Conservation (phyloP, 495 filamentous ascomycete genomes). For the Astrocystis sublimbata region DNA sequence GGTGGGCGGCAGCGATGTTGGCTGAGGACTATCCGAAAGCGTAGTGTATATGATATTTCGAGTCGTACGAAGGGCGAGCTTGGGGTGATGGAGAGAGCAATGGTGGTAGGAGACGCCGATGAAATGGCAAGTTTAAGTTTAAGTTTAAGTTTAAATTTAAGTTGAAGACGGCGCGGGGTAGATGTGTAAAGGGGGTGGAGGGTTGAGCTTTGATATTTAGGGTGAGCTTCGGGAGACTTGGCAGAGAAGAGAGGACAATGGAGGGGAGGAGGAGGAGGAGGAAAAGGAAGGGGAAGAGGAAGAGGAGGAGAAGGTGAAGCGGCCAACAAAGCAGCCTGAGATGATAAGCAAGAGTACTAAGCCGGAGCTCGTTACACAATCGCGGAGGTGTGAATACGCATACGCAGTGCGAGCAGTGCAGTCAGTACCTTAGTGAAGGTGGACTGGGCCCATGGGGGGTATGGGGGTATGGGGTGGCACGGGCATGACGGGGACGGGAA, state of each 20-base stretch:
- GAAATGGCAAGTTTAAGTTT: not conserved
- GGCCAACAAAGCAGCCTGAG: constrained; percentile 15
- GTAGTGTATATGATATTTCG: constrained; percentile 15
- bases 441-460: not conserved
- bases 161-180: constrained; percentile 10
- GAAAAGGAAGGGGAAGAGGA: constrained; percentile 10
- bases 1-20: constrained; percentile 20
- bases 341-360: not conserved
- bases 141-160: no score
- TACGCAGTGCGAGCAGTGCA: not conserved
- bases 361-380: not conserved
- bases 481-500: no score
- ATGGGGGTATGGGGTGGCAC: no score
- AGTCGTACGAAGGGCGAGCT: constrained; percentile 14
- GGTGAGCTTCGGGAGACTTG: constrained; percentile 25
- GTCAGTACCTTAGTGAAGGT: no score
- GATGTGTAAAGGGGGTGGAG: not conserved
- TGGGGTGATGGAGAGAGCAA: not conserved
- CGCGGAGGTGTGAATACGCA: not conserved
- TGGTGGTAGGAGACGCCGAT: not conserved
- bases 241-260: constrained; percentile 19
- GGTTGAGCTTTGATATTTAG: no score
- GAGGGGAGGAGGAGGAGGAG: constrained; percentile 13
- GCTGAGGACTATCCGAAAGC: constrained; percentile 11
- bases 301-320: constrained; percentile 13